phyloP scores from a whole-genome alignment of 2,329 filamentous ascomycete genomes.

The Fusarium sp. region DNA sequence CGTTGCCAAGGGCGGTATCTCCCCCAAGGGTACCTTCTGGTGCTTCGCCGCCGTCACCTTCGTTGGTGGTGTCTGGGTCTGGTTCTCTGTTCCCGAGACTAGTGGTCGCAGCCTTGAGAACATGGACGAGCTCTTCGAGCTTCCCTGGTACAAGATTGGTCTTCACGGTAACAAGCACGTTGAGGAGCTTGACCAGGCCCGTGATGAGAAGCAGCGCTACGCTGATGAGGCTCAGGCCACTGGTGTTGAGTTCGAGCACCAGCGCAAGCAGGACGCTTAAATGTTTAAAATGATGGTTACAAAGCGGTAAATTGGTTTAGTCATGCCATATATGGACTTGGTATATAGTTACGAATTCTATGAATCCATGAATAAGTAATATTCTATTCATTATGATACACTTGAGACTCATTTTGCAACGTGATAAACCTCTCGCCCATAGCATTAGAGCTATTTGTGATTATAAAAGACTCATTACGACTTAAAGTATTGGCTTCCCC shows the following conservation, averaged over 20 bases:
- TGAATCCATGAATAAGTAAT: constrained; percentile 8
- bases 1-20: constrained; percentile 60
- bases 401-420: background rate
- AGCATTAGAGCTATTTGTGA: too few relatives aligned
- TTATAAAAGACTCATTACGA: too few relatives aligned
- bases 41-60: constrained; percentile 78
- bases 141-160: constrained; percentile 82
- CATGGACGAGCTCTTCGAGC: constrained; percentile 78
- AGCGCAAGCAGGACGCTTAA: constrained; percentile 42
- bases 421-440: background rate
- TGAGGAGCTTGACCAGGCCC: constrained; percentile 58
- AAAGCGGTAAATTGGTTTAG: background rate
- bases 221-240: constrained; percentile 50
- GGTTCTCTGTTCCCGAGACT: constrained; percentile 79
- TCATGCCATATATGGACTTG: background rate
- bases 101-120: constrained; percentile 73
- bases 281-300: background rate
- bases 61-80: constrained; percentile 77
- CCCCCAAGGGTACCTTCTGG: constrained; percentile 78
- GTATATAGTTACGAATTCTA: constrained; percentile 27
- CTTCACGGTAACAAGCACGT: constrained; percentile 65
- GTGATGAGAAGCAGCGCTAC: constrained; percentile 59
- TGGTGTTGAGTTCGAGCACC: constrained; percentile 54
- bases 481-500: too few relatives aligned
- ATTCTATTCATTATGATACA: background rate